phyloP scores from a whole-genome alignment of 257 asterid genomes.

The Penstemon eatonii region DNA sequence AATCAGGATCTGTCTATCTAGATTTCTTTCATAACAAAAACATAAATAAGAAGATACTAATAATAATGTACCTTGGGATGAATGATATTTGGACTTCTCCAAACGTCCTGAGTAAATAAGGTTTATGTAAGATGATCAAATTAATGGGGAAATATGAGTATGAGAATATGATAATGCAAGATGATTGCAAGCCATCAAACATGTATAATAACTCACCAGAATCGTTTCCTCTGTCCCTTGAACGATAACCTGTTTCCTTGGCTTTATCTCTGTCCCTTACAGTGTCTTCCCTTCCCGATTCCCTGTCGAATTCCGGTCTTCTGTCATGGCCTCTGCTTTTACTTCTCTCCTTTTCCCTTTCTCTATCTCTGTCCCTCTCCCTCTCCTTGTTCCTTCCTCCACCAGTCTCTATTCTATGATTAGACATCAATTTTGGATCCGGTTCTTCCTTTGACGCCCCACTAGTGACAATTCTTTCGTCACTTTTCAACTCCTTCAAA shows the following conservation, averaged over 20 bases:
- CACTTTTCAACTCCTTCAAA: conserved; percentile 59
- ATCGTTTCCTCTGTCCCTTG: conserved; percentile 72
- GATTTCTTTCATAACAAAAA: background rate
- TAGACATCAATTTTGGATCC: conserved; percentile 40
- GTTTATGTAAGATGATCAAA: conserved; percentile 5
- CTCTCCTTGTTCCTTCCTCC: conserved; percentile 67
- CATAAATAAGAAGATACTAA: background rate
- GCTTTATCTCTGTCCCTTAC: conserved; percentile 63
- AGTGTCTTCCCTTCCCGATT: conserved; percentile 56
- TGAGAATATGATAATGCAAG: background rate
- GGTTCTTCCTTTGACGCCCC: conserved; percentile 64
- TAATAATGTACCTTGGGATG: conserved; percentile 59
- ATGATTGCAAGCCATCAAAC: background rate
- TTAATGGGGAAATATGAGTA: background rate
- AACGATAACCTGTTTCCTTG: conserved; percentile 70
- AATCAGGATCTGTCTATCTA: too few relatives aligned
- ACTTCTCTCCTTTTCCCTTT: conserved; percentile 54
- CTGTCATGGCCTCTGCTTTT: conserved; percentile 64
- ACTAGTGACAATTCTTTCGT: conserved; percentile 41
- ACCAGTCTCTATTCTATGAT: conserved; percentile 56
- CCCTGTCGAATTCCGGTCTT: conserved; percentile 74
- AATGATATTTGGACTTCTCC: conserved; percentile 68
- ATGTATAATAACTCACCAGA: conserved; percentile 37
- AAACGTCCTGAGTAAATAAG: conserved; percentile 48
- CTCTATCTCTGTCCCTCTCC: conserved; percentile 50